A percentile compares a stretch with the other conserved stretches of the same genome.
Conservation (phyloP, 1,139 yeast species). For the Wickerhamomyces sp. region DNA sequence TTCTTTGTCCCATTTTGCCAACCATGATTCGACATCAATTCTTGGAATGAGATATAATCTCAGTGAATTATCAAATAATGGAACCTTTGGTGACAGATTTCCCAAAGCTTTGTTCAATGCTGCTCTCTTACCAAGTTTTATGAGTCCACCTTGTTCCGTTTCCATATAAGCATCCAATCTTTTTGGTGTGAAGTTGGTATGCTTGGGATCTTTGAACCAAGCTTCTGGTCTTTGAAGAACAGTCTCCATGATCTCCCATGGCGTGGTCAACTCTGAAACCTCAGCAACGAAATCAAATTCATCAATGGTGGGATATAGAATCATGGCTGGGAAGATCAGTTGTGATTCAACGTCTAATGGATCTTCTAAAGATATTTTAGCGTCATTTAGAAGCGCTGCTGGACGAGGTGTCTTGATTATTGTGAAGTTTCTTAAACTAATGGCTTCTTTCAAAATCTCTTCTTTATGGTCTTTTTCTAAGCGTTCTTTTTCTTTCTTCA, state of each 20-base stretch:
- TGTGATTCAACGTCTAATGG: constrained; percentile 73
- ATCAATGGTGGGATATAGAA: constrained; percentile 78
- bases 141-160: constrained; percentile 77
- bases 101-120: constrained; percentile 61
- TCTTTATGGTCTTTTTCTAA: constrained; percentile 26
- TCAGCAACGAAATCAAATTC: constrained; percentile 81
- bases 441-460: constrained; percentile 46
- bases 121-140: constrained; percentile 78
- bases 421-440: constrained; percentile 50
- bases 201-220: constrained; percentile 68
- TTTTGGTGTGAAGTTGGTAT: constrained; percentile 52
- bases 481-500: constrained; percentile 24
- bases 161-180: constrained; percentile 76
- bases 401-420: constrained; percentile 48
- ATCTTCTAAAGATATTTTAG: constrained; percentile 55
- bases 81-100: constrained; percentile 61
- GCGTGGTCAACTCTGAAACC: constrained; percentile 65
- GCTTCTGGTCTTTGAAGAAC: constrained; percentile 62
- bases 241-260: constrained; percentile 51
- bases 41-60: constrained; percentile 81
- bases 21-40: constrained; percentile 59
- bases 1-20: constrained; percentile 61
- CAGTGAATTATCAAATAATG: constrained; percentile 72
- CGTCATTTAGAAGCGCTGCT: constrained; percentile 30
- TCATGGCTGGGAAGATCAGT: constrained; percentile 71